Base-by-base conservation (phyloP, 2,329 filamentous ascomycete species). In the Colletotrichum sp. region DNA sequence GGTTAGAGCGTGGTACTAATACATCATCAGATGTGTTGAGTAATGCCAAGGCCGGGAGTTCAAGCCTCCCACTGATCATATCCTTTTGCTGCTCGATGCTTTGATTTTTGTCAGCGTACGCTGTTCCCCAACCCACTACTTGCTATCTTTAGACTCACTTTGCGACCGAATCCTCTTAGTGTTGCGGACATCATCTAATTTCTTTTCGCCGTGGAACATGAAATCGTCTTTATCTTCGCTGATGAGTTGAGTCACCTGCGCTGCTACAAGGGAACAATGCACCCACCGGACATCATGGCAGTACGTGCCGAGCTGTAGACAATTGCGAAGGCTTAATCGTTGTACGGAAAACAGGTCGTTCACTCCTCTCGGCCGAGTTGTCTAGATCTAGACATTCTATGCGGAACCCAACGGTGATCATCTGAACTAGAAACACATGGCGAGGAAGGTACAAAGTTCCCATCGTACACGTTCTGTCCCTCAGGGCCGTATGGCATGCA, bases 1-100 rank as follows among this genome's bases (percentile, higher is more conserved):
- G 73, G 73, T 73, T 76, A 76, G 73, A 76, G 73, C 73, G 73
- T 76, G 73, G 73, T 76, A 76, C 73, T 76, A 76, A 76, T 76
- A 76, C 65, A 44, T 73, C 29, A 76, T 25, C 32, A 7, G n/a
- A 52, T 29, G 73, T 76, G 13, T 69, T 73, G 15, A 36, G 73
- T 76, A 66, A 76, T 76, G 73, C 73, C 73, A 76, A 76, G 73
- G 73, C 44, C 73, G 73, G 73, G 73, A 76, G 73, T 73, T 76
- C 73, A 73, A 76, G 73, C 73, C 73, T 76, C 70, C 73, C 73
- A 76, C 73, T 76, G 70, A 76, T 76, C 73, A 76, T 19, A 6
- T 2, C 5, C 6, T 73, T 69, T 73, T 76, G 69, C 39, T 8
- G 11, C 7, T n/a, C 4, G 16, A 7, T 6, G 27, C 9, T n/a